These are phyloP conservation scores for Coemansia sp. DNA, from an alignment of 192 early-diverging fungal species.

Conservation along the genomic window DNA sequence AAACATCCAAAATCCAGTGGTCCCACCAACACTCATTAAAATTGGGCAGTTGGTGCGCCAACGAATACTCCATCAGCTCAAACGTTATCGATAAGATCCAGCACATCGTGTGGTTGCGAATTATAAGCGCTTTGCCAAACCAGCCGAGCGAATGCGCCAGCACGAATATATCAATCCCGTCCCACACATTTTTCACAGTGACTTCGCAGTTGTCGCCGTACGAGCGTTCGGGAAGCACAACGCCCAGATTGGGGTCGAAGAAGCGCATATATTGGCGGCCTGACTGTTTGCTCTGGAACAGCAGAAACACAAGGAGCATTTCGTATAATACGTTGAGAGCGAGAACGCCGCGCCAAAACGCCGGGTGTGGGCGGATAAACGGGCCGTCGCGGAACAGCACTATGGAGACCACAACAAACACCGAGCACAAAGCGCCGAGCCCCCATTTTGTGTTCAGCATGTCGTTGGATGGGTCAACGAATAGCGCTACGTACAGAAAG, in stretches of 20 bases:
- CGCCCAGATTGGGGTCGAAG: conserved; percentile 77
- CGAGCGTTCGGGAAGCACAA: conserved; percentile 82
- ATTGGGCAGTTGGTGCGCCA: conserved; percentile 93
- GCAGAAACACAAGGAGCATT: conserved; percentile 81
- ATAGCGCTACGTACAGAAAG: conserved; percentile 51
- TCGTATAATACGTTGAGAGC: conserved; percentile 84
- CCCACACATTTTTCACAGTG: conserved; percentile 70
- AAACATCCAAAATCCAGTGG: conserved; percentile 95
- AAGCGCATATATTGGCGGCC: conserved; percentile 77
- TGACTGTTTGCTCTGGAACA: conserved; percentile 92
- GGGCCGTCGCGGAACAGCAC: conserved; percentile 92
- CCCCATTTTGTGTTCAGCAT: conserved; percentile 54
- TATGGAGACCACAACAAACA: conserved; percentile 81
- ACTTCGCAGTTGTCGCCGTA: conserved; percentile 89
- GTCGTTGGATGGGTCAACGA: conserved; percentile 44
- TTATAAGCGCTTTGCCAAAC: conserved; percentile 89
- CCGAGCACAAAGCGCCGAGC: conserved; percentile 46
- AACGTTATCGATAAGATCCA: conserved; percentile 96
- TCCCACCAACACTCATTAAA: conserved; percentile 99
- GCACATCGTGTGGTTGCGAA: conserved; percentile 93
- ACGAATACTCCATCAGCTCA: conserved; percentile 93
- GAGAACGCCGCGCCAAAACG: conserved; percentile 88
- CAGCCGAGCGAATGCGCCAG: conserved; percentile 90
- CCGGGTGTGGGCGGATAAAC: conserved; percentile 89
- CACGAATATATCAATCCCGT: conserved; percentile 92